These are phyloP conservation scores for Hyphopichia wangnamkhiaoensis DNA, from an alignment of 1,139 yeast genomes.

Conservation along the genomic window DNA sequence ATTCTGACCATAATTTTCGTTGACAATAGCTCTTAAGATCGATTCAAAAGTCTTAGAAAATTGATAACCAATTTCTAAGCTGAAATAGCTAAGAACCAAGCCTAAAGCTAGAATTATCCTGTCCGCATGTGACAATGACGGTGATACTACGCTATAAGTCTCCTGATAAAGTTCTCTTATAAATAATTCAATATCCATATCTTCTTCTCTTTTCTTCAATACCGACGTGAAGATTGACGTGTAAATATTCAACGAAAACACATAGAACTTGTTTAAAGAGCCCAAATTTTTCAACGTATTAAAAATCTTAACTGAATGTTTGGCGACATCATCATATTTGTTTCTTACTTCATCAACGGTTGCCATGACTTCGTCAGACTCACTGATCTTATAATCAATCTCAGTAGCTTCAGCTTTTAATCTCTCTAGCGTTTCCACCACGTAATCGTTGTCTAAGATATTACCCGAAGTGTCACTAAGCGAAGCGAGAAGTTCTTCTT, in stretches of 20 bases:
- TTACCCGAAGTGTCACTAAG: constrained; percentile 61
- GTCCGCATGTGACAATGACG: constrained; percentile 54
- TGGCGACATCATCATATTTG: constrained; percentile 55
- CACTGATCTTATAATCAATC: constrained; percentile 54
- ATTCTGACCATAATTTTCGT: background rate
- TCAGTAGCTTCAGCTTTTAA: constrained; percentile 64
- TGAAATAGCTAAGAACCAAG: constrained; percentile 30
- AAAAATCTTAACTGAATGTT: constrained; percentile 53
- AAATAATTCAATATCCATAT: constrained; percentile 22
- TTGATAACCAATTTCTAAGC: constrained; percentile 26
- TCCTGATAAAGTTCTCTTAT: constrained; percentile 43
- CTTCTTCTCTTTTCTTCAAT: constrained; percentile 24
- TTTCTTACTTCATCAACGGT: constrained; percentile 51
- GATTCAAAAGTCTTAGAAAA: constrained; percentile 15
- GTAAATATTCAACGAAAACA: constrained; percentile 55
- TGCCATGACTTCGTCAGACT: constrained; percentile 54
- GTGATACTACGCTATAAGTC: constrained; percentile 45
- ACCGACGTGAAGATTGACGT: constrained; percentile 40
- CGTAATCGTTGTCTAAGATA: constrained; percentile 65
- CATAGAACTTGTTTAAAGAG: constrained; percentile 53
- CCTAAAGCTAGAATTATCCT: constrained; percentile 45
- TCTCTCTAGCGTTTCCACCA: constrained; percentile 61
- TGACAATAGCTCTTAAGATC: constrained; percentile 6
- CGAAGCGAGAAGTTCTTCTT: constrained; percentile 58
- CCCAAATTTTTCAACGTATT: constrained; percentile 43